Evolutionary conservation across 768 basidiomycete species (phyloP), one percentile per base, ranked within the genome.

Genomic region (Boletus rex-veris): DNA sequence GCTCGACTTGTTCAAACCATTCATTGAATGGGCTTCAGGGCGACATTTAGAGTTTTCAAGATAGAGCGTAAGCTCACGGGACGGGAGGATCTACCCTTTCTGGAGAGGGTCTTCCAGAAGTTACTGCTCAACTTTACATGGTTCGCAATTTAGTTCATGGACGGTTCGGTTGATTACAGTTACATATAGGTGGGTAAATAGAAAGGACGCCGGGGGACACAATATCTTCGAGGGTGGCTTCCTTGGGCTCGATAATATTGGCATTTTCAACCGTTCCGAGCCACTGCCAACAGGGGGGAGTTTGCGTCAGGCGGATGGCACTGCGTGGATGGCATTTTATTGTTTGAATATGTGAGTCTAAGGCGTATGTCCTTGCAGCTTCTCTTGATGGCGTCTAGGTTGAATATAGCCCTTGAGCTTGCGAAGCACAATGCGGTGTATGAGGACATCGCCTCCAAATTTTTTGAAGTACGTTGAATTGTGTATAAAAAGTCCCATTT

Each of bases 241-340:
- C 77, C 80, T 99, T 37, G 97, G 97, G 30, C 76, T 99, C 39
- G 97, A 99, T 75, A 99, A 99, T 65, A 98, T 99, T 57, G 94
- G 94, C 12, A 84, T 92, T 7, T 99, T 99, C 78, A 99, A 99
- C 74, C 88, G 97, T 44, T 97, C 93, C 3, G 97, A 99, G 70
- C 91, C 93, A 26, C 74, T 99, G 24, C 97, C 97, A 7, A 98
- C 95, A 6, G 96, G 96, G 33, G 97, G 97, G 9, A 82, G 75
- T 16, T 77, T 99, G 54, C 93, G 96, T 50, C 97, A 99, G 73
- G 94, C 97, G 8, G 97, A 99, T 68, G 96, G 96, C 9, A 99
- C 97, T 7, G 92, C 96, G 0, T 99, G 97, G 97, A 99, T 99
- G 97, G 97, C 94, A 31, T 99, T 98, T 76, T 99, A 96, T 72